phyloP scores from a whole-genome alignment of 2,329 filamentous ascomycete species.

The Claviceps spartinae region DNA sequence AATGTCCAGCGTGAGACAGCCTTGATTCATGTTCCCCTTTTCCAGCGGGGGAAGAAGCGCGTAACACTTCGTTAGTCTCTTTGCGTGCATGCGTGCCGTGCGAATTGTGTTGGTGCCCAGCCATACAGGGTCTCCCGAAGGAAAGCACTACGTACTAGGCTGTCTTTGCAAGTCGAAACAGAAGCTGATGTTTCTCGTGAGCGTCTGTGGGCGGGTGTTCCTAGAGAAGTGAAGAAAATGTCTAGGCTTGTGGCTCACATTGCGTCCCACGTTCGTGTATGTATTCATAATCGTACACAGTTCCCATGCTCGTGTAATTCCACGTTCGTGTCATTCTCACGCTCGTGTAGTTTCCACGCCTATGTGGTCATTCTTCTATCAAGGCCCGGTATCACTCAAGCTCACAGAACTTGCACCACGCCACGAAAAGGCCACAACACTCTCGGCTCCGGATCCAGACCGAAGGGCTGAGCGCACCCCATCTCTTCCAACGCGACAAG shows the following conservation, averaged over 20 bases:
- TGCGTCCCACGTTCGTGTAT: not conserved
- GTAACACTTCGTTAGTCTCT: not conserved
- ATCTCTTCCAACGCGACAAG: not conserved
- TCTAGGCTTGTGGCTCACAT: not conserved
- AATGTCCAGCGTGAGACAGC: too few relatives aligned
- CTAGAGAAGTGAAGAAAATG: not conserved
- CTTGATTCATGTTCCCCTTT: not conserved
- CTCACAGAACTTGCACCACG: not conserved
- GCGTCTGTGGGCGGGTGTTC: not conserved
- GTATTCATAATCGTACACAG: too few relatives aligned
- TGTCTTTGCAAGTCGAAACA: too few relatives aligned
- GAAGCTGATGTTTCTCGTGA: not conserved
- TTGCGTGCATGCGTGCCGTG: not conserved
- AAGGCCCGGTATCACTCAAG: not conserved
- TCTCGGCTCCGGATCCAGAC: not conserved
- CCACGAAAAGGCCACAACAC: not conserved
- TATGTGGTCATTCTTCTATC: not conserved
- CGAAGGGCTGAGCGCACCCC: not conserved
- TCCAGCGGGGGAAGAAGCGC: not conserved
- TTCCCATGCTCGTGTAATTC: too few relatives aligned
- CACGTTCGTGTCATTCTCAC: too few relatives aligned
- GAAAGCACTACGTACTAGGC: not conserved
- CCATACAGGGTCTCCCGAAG: not conserved
- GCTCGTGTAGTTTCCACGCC: too few relatives aligned
- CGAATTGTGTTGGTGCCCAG: not conserved